These are phyloP conservation scores for Suhomyces faveliae DNA, from an alignment of 805 yeast genomes.

Conservation along the genomic window DNA sequence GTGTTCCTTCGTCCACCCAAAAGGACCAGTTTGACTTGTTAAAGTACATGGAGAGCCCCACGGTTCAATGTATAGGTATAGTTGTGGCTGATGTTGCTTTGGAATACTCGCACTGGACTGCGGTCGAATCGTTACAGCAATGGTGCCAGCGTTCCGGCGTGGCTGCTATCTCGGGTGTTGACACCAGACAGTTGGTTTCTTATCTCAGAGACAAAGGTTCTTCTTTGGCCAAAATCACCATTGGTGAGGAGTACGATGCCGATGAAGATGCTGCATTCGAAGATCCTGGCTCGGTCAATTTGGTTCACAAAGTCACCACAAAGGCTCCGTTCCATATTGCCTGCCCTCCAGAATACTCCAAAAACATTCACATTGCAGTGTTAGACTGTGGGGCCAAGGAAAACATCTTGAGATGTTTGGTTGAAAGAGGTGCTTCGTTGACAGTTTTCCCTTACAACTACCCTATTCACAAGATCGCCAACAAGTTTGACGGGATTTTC, in stretches of 20 bases:
- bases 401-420: constrained; percentile 91
- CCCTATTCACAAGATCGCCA: constrained; percentile 87
- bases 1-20: constrained; percentile 84
- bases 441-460: constrained; percentile 97
- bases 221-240: constrained; percentile 82
- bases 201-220: constrained; percentile 96
- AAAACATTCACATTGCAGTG: constrained; percentile 77
- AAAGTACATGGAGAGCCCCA: constrained; percentile 89
- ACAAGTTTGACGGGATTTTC: constrained; percentile 91
- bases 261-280: constrained; percentile 87
- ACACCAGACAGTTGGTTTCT: constrained; percentile 91
- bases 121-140: constrained; percentile 89
- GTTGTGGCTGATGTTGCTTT: constrained; percentile 95
- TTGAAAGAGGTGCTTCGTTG: constrained; percentile 90
- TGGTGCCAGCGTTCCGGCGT: constrained; percentile 98
- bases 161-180: constrained; percentile 93
- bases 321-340: constrained; percentile 90
- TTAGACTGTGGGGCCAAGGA: constrained; percentile 99
- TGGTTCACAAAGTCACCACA: constrained; percentile 92
- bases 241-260: constrained; percentile 90
- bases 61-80: constrained; percentile 90
- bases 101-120: constrained; percentile 99
- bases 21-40: constrained; percentile 83
- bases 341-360: constrained; percentile 54
- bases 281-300: constrained; percentile 86